Evolutionary conservation across 345 rosid species (phyloP), one percentile per base, ranked within the genome.

Genomic region (Linum lewisii): DNA sequence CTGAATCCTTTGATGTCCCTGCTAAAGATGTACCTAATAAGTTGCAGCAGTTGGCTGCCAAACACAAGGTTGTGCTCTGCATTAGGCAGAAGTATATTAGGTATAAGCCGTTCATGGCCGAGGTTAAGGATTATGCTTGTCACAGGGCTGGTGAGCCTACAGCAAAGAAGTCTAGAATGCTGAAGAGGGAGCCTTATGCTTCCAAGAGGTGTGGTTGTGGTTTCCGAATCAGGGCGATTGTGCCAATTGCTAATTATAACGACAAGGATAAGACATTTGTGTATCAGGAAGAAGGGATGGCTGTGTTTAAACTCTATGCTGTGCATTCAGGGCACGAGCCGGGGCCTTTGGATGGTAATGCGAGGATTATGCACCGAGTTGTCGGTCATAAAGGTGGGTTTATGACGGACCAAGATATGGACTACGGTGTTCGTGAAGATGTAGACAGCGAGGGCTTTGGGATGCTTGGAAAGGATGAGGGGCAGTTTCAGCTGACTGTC

Each of bases 301-400:
- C 99, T 0, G 83, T 93, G 61, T 93, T 93, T 68, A 93, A 87
- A 80, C 63, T 93, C 18, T 93, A 87, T 63, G 99, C 96, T 0
- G 99, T 93, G 56, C 99, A 93, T 81, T 81, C 99, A 0, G 96
- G 99, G n/a, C 99, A 93, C 63, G 97, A 93, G 64, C 99, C 99
- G 0, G 99, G 99, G 61, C 97, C 99, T 0, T 57, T 81, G 74
- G 97, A 93, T 80, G 99, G 99, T 21, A 87, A 89, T 58, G 99
- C 99, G 1, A 87, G 99, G 74, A 93, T 93, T 67, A 89, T 93
- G 86, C 99, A 93, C 77, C 79, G 99, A 29, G 79, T 93, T 62
- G 88, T 93, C 72, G 99, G 97, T 75, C 89, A 83, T 58, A 89
- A 85, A 64, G 95, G 85, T 24, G 81, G 84, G 6, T 75, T 84